phyloP scores from a whole-genome alignment of 2,329 filamentous ascomycete genomes.

The Neonectria magnoliae region DNA sequence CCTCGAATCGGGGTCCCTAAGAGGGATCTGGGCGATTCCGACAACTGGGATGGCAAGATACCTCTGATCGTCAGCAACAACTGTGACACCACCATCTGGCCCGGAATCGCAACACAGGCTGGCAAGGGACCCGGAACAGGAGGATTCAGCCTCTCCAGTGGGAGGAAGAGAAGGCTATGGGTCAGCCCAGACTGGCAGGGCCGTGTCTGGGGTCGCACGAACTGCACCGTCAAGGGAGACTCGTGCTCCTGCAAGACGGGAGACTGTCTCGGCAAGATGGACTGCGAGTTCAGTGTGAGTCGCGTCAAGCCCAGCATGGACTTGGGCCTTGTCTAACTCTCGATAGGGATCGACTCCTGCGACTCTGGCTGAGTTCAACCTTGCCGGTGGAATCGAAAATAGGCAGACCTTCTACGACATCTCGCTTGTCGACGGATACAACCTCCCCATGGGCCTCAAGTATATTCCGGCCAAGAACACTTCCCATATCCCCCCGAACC shows the following conservation, averaged over 20 bases:
- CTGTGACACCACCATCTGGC: slow-evolving; percentile 78
- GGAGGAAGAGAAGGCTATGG: slow-evolving; percentile 67
- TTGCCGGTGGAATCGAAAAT: slow-evolving; percentile 69
- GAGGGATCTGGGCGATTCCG: slow-evolving; percentile 36
- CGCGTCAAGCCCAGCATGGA: not conserved
- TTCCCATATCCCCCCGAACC: slow-evolving; percentile 76
- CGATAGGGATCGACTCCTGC: slow-evolving; percentile 76
- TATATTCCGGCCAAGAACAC: slow-evolving; percentile 70
- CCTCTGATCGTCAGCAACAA: slow-evolving; percentile 77
- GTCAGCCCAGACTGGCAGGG: slow-evolving; percentile 83
- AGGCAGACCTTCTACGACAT: slow-evolving; percentile 84
- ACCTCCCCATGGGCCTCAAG: slow-evolving; percentile 74
- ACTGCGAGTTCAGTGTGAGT: slow-evolving; percentile 75
- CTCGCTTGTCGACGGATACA: slow-evolving; percentile 86
- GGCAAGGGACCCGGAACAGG: slow-evolving; percentile 73
- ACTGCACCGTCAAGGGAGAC: slow-evolving; percentile 78
- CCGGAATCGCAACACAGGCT: slow-evolving; percentile 77
- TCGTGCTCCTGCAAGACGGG: slow-evolving; percentile 78
- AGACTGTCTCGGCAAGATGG: slow-evolving; percentile 76
- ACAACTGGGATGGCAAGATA: slow-evolving; percentile 52
- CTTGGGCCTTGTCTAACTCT: slow-evolving; percentile 13
- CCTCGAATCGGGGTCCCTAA: slow-evolving; percentile 39
- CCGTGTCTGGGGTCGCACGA: slow-evolving; percentile 84
- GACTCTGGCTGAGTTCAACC: slow-evolving; percentile 83
- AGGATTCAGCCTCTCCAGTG: slow-evolving; percentile 73